Evolutionary conservation across 2,329 filamentous ascomycete genomes (phyloP).

Genomic region (Polytolypa hystricis): DNA sequence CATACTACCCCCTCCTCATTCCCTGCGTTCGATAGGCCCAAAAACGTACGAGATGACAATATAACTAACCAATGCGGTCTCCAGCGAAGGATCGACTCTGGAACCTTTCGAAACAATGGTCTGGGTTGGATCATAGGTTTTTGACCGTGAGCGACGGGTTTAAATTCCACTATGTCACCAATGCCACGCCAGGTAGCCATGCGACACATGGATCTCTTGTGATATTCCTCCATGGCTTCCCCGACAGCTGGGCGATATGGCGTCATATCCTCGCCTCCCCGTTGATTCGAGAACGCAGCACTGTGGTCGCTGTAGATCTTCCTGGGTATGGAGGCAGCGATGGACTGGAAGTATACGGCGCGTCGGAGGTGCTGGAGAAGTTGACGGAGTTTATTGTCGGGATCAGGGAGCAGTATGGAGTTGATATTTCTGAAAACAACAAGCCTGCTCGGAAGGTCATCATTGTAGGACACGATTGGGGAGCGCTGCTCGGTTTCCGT

Average conservation of each 20-base stretch:
- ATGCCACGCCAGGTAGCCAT: conserved; percentile 18
- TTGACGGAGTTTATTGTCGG: conserved; percentile 43
- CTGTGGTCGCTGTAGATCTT: conserved; percentile 45
- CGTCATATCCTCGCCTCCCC: conserved; percentile 35
- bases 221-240: conserved; percentile 49
- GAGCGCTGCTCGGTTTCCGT: conserved; percentile 40
- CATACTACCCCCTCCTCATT: too few relatives aligned
- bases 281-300: conserved; percentile 28
- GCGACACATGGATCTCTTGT: conserved; percentile 30
- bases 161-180: conserved; percentile 46
- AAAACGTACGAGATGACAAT: too few relatives aligned
- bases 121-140: conserved; percentile 41
- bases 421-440: conserved; percentile 18
- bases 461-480: conserved; percentile 47
- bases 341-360: conserved; percentile 37
- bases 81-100: conserved; percentile 44
- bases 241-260: conserved; percentile 48
- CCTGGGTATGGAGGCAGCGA: conserved; percentile 51
- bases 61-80: too few relatives aligned
- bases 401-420: conserved; percentile 38
- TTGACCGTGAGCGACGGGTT: conserved; percentile 38
- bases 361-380: conserved; percentile 42
- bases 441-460: conserved; percentile 34
- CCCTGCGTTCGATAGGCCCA: too few relatives aligned
- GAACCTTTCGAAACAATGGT: conserved; percentile 40